Evolutionary conservation across 2,329 filamentous ascomycete genomes (phyloP).

Genomic region (Fusarium sp.): DNA sequence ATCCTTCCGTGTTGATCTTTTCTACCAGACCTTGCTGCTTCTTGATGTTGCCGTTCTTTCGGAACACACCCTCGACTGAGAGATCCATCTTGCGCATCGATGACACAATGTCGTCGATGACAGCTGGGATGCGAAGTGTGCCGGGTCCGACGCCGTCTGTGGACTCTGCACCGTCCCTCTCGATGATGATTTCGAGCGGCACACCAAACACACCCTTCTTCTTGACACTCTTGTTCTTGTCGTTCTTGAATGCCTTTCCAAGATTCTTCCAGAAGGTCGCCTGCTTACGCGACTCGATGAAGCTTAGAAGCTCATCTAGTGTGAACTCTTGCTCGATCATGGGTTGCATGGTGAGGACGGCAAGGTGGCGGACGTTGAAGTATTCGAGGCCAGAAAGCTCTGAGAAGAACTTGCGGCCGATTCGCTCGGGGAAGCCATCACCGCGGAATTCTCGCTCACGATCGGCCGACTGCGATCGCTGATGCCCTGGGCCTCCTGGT

Average conservation of each 20-base stretch:
- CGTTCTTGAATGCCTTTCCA: conserved; percentile 93
- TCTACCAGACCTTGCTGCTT: conserved; percentile 88
- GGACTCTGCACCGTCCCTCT: conserved; percentile 96
- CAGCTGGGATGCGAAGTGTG: conserved; percentile 87
- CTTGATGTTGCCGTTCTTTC: conserved; percentile 99
- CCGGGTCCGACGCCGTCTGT: conserved; percentile 96
- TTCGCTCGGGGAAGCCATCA: conserved; percentile 62
- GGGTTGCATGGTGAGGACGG: conserved; percentile 94
- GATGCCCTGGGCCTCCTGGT: conserved; percentile 73
- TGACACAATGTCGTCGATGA: conserved; percentile 93
- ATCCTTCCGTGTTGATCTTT: conserved; percentile 86
- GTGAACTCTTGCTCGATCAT: conserved; percentile 90
- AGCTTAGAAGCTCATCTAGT: conserved; percentile 89
- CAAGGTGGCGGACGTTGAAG: conserved; percentile 95
- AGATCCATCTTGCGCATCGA: conserved; percentile 99
- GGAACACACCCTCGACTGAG: conserved; percentile 97
- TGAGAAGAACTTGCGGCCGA: conserved; percentile 88
- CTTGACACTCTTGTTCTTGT: conserved; percentile 80
- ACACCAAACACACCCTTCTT: conserved; percentile 97
- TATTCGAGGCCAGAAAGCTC: conserved; percentile 96
- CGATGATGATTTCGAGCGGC: conserved; percentile 86
- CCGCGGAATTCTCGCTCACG: conserved; percentile 64
- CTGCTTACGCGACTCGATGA: conserved; percentile 91
- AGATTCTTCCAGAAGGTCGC: conserved; percentile 99
- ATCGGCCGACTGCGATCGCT: conserved; percentile 69